phyloP scores from a whole-genome alignment of 129 eudicot genomes.

The Apium graveolens region DNA sequence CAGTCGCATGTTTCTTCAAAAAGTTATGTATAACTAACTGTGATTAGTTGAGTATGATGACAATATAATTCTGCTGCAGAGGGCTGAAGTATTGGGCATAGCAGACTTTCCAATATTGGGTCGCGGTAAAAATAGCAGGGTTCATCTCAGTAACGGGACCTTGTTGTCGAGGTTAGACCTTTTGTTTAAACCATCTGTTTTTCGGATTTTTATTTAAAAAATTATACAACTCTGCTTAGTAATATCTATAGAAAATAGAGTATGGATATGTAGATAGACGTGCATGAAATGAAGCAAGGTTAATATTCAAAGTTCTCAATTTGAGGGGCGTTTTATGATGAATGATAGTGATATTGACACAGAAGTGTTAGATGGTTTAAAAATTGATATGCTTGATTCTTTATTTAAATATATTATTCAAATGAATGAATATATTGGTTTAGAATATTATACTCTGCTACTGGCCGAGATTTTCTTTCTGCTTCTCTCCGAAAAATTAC shows the following conservation, averaged over 20 bases:
- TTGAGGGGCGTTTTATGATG: background rate
- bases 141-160: slow-evolving; percentile 66
- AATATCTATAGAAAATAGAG: no score
- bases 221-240: no score
- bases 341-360: background rate
- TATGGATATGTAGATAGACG: no score
- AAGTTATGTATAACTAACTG: background rate
- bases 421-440: background rate
- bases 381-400: background rate
- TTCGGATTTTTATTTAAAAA: no score
- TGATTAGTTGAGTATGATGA: slow-evolving; percentile 14
- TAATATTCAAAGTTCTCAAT: no score
- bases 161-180: slow-evolving; percentile 70
- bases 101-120: slow-evolving; percentile 91
- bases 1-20: no score
- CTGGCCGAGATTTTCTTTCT: background rate
- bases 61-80: slow-evolving; percentile 44
- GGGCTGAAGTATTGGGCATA: slow-evolving; percentile 73
- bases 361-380: background rate
- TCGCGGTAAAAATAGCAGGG: slow-evolving; percentile 79
- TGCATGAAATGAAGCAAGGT: no score
- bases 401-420: background rate
- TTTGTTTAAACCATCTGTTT: background rate
- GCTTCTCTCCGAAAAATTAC: background rate
- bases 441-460: background rate